Conservation (phyloP, 345 rosid species). For the Salix purpurea region DNA sequence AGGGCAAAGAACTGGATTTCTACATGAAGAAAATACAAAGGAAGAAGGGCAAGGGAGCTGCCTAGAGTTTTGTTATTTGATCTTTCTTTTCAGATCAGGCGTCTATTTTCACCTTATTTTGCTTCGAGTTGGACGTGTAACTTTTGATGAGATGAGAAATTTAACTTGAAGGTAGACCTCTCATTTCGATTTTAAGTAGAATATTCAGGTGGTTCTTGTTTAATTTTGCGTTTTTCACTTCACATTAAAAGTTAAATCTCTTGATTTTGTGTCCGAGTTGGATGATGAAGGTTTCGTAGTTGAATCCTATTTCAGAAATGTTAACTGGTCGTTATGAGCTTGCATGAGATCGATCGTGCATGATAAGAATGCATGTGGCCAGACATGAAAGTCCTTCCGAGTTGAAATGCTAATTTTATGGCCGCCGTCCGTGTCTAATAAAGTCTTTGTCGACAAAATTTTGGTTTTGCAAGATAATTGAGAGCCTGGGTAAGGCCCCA, state of each 20-base stretch:
- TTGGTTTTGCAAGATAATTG: too few relatives aligned
- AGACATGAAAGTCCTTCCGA: too few relatives aligned
- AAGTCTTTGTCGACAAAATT: too few relatives aligned
- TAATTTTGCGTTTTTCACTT: not conserved
- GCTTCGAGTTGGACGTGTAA: not conserved
- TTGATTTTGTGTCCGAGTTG: not conserved
- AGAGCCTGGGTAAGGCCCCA: too few relatives aligned
- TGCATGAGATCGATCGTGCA: not conserved
- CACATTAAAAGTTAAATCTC: not conserved
- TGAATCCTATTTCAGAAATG: not conserved
- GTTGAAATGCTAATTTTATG: too few relatives aligned
- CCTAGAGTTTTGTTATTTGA: conserved; percentile 29
- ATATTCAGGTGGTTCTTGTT: not conserved
- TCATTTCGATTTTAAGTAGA: not conserved
- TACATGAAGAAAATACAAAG: conserved; percentile 78
- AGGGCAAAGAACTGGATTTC: conserved; percentile 71
- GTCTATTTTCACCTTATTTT: not conserved
- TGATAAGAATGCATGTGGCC: not conserved
- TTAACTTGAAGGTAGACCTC: not conserved
- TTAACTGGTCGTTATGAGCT: not conserved
- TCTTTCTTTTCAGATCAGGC: not conserved
- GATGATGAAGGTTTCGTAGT: not conserved
- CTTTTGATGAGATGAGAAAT: not conserved
- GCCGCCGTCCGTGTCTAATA: too few relatives aligned
- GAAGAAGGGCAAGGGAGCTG: conserved; percentile 85